phyloP scores from a whole-genome alignment of 2,329 filamentous ascomycete species.

The Colletotrichum orbiculare region DNA sequence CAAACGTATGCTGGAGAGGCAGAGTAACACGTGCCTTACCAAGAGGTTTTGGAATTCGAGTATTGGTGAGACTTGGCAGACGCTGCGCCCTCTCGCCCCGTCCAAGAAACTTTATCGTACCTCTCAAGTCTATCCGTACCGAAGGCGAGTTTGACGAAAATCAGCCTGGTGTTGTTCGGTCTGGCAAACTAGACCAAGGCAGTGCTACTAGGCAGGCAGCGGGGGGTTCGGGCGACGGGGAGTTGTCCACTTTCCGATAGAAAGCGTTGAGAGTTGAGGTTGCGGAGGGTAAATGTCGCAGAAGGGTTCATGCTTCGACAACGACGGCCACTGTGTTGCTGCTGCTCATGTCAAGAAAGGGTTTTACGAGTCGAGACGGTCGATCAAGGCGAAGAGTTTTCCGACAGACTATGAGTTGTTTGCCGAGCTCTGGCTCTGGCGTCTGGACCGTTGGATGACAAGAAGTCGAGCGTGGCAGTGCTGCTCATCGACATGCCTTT shows the following conservation, averaged over 20 bases:
- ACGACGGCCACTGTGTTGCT: constrained; percentile 2
- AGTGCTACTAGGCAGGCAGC: constrained; percentile 27
- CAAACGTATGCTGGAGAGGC: constrained; percentile 1
- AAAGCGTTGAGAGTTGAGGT: background rate
- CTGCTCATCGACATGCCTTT: constrained; percentile 36
- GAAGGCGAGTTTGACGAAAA: background rate
- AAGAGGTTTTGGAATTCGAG: background rate
- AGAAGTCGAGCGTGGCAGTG: constrained; percentile 31
- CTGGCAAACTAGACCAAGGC: constrained; percentile 6
- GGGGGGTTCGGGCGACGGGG: constrained; percentile 11
- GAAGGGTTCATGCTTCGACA: constrained; percentile 1
- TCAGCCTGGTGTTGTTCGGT: constrained; percentile 6
- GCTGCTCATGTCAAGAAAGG: no score
- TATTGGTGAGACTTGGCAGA: constrained; percentile 15
- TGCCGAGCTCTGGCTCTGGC: background rate
- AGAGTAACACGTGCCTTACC: constrained; percentile 20
- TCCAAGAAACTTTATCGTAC: constrained; percentile 17
- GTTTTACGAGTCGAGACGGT: background rate
- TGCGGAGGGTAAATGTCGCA: background rate
- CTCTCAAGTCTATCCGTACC: constrained; percentile 3
- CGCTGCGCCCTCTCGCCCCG: constrained; percentile 30
- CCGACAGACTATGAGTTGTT: no score
- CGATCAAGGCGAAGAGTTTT: no score
- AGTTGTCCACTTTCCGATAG: constrained; percentile 6
- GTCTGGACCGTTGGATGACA: constrained; percentile 1